phyloP scores from a whole-genome alignment of 192 early-diverging fungal species.

The Backusella tarrabulga region DNA sequence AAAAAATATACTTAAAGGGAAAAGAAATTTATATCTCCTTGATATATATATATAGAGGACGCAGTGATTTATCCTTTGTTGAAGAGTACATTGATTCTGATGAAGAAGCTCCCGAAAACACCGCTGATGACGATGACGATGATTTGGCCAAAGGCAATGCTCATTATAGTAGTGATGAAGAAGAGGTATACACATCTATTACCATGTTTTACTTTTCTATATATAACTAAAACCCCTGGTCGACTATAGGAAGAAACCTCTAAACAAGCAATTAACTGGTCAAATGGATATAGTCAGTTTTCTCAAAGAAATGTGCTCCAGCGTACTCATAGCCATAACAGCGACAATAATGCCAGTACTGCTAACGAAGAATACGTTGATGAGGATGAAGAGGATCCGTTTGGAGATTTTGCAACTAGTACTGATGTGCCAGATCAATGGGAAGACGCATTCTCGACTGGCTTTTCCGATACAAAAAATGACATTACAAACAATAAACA shows the following conservation, averaged over 20 bases:
- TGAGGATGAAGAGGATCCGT: constrained; percentile 6
- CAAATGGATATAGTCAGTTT: background rate
- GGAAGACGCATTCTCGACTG: constrained; percentile 10
- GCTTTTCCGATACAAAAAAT: background rate
- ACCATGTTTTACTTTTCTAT: background rate
- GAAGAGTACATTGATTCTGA: background rate
- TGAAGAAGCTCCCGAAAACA: background rate
- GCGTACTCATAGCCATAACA: background rate
- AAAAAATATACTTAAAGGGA: background rate
- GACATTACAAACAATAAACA: background rate
- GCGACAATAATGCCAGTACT: background rate
- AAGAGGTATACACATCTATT: background rate
- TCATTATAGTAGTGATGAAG: background rate
- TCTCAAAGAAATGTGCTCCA: background rate
- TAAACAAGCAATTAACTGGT: background rate
- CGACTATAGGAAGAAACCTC: background rate
- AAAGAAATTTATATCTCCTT: background rate
- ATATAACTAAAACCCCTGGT: background rate
- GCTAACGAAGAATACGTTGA: background rate
- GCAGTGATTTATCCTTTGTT: background rate
- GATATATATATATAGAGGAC: background rate
- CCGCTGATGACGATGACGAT: background rate
- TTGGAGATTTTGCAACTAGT: constrained; percentile 11
- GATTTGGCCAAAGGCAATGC: background rate
- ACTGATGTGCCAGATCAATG: background rate